Evolutionary conservation across 2,329 filamentous ascomycete genomes (phyloP).

Genomic region (Phialophora tarda): DNA sequence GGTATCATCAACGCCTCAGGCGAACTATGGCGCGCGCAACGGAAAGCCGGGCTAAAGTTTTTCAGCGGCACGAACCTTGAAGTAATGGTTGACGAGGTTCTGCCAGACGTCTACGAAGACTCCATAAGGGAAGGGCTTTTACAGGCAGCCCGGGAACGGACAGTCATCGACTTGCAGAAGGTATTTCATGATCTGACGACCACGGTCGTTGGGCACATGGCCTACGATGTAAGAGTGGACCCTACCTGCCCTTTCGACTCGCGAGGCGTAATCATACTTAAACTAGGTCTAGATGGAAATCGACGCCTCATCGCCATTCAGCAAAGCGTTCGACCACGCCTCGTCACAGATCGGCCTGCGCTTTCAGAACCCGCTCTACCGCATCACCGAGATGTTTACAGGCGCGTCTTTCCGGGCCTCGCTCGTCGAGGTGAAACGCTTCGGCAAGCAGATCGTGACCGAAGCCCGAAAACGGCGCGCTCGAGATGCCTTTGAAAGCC

Average conservation of each 20-base stretch:
- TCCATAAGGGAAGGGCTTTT: constrained; percentile 50
- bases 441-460: constrained; percentile 63
- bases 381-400: constrained; percentile 62
- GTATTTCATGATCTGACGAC: constrained; percentile 69
- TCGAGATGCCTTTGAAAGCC: constrained; percentile 32
- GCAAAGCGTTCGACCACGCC: constrained; percentile 65
- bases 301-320: constrained; percentile 66
- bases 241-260: background rate
- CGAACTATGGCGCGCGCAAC: constrained; percentile 66
- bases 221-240: constrained; percentile 59
- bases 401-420: constrained; percentile 57
- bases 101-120: constrained; percentile 60
- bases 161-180: constrained; percentile 61
- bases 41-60: constrained; percentile 65
- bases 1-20: constrained; percentile 72
- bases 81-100: constrained; percentile 61
- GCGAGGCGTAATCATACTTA: constrained; percentile 8
- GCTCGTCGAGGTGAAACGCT: constrained; percentile 58
- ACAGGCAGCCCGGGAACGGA: constrained; percentile 39
- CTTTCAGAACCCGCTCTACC: constrained; percentile 71
- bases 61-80: constrained; percentile 64
- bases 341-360: constrained; percentile 65
- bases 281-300: constrained; percentile 62
- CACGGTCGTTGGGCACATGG: constrained; percentile 70
- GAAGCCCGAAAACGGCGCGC: constrained; percentile 54